Base-by-base conservation (phyloP, 164 flowering plant species). In the Platanus orientalis region DNA sequence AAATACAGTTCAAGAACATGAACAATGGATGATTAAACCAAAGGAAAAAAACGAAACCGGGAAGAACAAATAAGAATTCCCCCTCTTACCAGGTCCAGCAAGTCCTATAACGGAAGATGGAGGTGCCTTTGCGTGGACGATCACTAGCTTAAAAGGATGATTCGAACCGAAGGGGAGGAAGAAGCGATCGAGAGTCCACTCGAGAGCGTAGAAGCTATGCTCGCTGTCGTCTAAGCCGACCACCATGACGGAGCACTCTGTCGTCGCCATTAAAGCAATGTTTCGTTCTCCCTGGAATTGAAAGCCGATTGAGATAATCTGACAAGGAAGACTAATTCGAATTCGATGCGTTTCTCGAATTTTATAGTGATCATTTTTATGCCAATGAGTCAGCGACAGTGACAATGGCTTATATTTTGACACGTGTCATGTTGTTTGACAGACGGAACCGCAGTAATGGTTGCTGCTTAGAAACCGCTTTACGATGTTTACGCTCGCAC, bases 191-290 rank as follows among this genome's bases (percentile, higher is more conserved):
- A 92, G 69, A 4, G 95, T 76, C 98, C 98, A 92, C 32, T 81
- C 83, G 16, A 92, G 71, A 0, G 95, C 96, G 67, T 86, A 83
- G 42, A 62, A 59, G 73, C 96, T 85, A 58, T 81, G 81, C 51
- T 78, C 83, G 59, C 95, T 86, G 28, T 92, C 91, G 64, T 92
- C 96, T 16, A 88, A 57, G 5, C 85, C 98, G 0, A 89, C 79
- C 51, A 92, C 65, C 87, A 89, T 84, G 48, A 89, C 81, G 19
- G 77, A 73, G 65, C 85, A 88, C 76, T 79, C 83, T 29, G 26
- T 14, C n/a, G 62, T 54, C 70, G 68, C 71, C 79, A 69, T 69
- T 57, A 17, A 5, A 45, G 3, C 3, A 16, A 4, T 45, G 20
- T 3, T 42, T 42, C 9, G 39, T 9, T 32, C 39, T 32, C n/a